phyloP scores from a whole-genome alignment of 352 stramenopile genomes.

The Phytopythium boreale region DNA sequence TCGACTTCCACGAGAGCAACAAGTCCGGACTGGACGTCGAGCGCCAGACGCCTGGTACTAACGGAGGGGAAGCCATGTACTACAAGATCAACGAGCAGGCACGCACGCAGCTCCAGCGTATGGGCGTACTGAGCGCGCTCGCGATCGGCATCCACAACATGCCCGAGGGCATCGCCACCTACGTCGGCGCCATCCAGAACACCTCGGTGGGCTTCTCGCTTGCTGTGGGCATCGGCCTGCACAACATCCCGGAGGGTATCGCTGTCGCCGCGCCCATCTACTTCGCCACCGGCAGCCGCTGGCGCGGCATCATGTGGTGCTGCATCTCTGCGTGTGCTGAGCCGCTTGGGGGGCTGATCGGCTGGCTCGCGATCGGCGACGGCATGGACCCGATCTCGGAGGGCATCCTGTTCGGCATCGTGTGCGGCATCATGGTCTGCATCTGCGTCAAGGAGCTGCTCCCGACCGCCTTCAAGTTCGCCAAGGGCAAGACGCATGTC shows the following conservation, averaged over 20 bases:
- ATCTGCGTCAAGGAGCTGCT: constrained; percentile 90
- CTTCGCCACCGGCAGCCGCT: constrained; percentile 92
- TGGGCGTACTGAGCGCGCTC: constrained; percentile 90
- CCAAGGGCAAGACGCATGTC: constrained; percentile 67
- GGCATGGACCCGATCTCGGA: constrained; percentile 65
- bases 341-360: constrained; percentile 85
- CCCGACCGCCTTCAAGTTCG: constrained; percentile 88
- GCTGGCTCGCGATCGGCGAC: constrained; percentile 80
- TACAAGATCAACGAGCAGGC: constrained; percentile 33
- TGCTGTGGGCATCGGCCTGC: constrained; percentile 92
- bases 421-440: constrained; percentile 94
- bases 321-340: constrained; percentile 89
- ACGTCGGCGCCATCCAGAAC: constrained; percentile 87
- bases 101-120: constrained; percentile 57
- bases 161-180: constrained; percentile 95
- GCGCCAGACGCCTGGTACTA: constrained; percentile 16
- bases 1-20: constrained; percentile 2
- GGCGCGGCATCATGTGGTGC: constrained; percentile 92
- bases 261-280: constrained; percentile 95
- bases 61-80: constrained; percentile 8
- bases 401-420: constrained; percentile 89
- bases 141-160: constrained; percentile 97
- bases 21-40: constrained; percentile 58
- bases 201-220: constrained; percentile 84
- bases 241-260: constrained; percentile 97